phyloP scores from a whole-genome alignment of 2,329 filamentous ascomycete species.

The Plenodomus biglobosus region DNA sequence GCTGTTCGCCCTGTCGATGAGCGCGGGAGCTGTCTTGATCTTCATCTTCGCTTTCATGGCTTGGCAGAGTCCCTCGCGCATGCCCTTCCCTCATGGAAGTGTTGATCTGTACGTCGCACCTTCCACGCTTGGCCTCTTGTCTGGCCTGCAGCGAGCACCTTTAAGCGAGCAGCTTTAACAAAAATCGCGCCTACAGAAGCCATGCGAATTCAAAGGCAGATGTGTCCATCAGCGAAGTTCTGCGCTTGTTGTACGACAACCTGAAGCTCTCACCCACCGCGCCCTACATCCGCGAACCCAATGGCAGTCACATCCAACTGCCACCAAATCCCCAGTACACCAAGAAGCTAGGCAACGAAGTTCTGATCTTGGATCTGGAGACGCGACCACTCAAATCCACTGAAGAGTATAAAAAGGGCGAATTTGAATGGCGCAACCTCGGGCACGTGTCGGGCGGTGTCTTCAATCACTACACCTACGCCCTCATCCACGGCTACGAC shows the following conservation, averaged over 20 bases:
- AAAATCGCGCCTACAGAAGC: slow-evolving; percentile 26
- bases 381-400: slow-evolving; percentile 38
- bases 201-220: slow-evolving; percentile 23
- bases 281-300: slow-evolving; percentile 35
- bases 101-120: slow-evolving; percentile 30
- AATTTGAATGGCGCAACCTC: slow-evolving; percentile 42
- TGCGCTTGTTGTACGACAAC: slow-evolving; percentile 36
- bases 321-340: slow-evolving; percentile 36
- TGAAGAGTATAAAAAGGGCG: slow-evolving; percentile 33
- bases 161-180: too few relatives aligned
- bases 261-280: slow-evolving; percentile 32
- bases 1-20: slow-evolving; percentile 34
- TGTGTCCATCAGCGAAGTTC: slow-evolving; percentile 35
- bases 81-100: slow-evolving; percentile 26
- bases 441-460: slow-evolving; percentile 42
- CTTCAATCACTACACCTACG: slow-evolving; percentile 45
- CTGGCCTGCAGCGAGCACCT: background rate
- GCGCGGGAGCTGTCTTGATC: slow-evolving; percentile 34
- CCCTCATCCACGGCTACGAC: slow-evolving; percentile 53
- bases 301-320: slow-evolving; percentile 34
- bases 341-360: slow-evolving; percentile 38
- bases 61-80: slow-evolving; percentile 34
- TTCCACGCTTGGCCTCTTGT: background rate
- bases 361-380: slow-evolving; percentile 42
- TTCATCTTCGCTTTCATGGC: slow-evolving; percentile 41